A percentile compares a stretch with the other conserved stretches of the same genome.
Conservation (phyloP, 108 stramenopile genomes). For the Cyclotella distinguenda region DNA sequence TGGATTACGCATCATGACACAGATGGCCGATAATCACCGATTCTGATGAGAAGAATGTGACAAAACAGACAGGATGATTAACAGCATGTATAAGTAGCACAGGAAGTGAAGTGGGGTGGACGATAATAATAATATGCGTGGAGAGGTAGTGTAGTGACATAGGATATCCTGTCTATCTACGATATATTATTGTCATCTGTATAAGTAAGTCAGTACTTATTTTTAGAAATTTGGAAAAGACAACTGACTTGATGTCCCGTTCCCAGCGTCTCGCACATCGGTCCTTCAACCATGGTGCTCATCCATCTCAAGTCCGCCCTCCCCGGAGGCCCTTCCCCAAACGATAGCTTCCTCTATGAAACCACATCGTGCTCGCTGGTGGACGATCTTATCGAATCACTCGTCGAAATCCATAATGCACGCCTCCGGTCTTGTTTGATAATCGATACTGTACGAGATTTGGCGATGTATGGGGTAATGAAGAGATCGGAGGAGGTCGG, state of each 20-base stretch:
- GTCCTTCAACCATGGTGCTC: slow-evolving; percentile 52
- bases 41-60: too few relatives aligned
- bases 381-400: slow-evolving; percentile 70
- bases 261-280: neutral
- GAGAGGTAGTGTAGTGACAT: too few relatives aligned
- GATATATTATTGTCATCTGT: too few relatives aligned
- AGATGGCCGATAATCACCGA: too few relatives aligned
- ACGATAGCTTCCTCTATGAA: slow-evolving; percentile 79
- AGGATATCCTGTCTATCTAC: too few relatives aligned
- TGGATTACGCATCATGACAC: too few relatives aligned
- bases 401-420: slow-evolving; percentile 71
- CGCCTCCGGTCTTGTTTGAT: slow-evolving; percentile 54
- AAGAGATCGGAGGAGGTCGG: slow-evolving; percentile 46
- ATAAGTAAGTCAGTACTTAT: too few relatives aligned
- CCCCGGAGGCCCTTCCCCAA: slow-evolving; percentile 7
- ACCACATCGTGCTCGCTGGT: slow-evolving; percentile 55
- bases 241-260: neutral
- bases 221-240: too few relatives aligned
- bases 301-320: slow-evolving; percentile 55
- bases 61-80: too few relatives aligned
- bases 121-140: too few relatives aligned
- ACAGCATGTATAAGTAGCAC: too few relatives aligned
- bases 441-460: slow-evolving; percentile 53
- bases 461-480: slow-evolving; percentile 64
- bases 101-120: too few relatives aligned